Conservation (phyloP, 1,139 yeast genomes). For the Suhomyces coccinellae region DNA sequence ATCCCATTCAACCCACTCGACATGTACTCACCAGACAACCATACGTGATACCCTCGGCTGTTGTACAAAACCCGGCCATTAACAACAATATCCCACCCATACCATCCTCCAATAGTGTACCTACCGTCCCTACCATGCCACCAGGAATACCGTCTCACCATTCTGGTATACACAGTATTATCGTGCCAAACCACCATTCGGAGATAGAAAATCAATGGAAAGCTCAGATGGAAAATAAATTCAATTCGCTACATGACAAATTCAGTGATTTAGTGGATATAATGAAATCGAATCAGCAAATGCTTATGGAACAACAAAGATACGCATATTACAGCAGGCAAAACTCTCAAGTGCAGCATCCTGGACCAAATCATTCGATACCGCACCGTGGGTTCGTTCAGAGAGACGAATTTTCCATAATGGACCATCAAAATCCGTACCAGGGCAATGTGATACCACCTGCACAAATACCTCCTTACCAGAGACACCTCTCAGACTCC, state of each 20-base stretch:
- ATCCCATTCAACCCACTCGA: constrained; percentile 6
- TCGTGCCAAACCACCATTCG: constrained; percentile 8
- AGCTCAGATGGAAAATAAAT: constrained; percentile 43
- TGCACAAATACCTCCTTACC: not conserved
- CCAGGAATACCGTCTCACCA: constrained; percentile 1
- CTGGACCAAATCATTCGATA: not conserved
- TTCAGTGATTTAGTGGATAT: constrained; percentile 45
- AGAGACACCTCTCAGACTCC: not conserved
- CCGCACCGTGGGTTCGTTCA: not conserved
- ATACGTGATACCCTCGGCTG: constrained; percentile 4
- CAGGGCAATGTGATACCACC: not conserved
- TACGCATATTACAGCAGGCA: constrained; percentile 1
- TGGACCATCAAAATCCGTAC: constrained; percentile 1
- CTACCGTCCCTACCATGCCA: not conserved
- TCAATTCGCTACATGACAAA: constrained; percentile 48
- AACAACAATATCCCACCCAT: constrained; percentile 3
- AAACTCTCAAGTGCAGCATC: constrained; percentile 1
- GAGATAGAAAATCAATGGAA: constrained; percentile 35
- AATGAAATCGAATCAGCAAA: constrained; percentile 34
- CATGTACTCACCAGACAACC: constrained; percentile 1
- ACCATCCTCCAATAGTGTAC: not conserved
- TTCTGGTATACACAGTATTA: constrained; percentile 1
- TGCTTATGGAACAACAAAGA: constrained; percentile 25
- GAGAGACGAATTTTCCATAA: not conserved
- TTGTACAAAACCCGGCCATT: not conserved